Percentiles rank a stretch among this genome's conserved stretches.
phyloP scores from a whole-genome alignment of 148 eudicot species.

The Amaranthus cruentus region DNA sequence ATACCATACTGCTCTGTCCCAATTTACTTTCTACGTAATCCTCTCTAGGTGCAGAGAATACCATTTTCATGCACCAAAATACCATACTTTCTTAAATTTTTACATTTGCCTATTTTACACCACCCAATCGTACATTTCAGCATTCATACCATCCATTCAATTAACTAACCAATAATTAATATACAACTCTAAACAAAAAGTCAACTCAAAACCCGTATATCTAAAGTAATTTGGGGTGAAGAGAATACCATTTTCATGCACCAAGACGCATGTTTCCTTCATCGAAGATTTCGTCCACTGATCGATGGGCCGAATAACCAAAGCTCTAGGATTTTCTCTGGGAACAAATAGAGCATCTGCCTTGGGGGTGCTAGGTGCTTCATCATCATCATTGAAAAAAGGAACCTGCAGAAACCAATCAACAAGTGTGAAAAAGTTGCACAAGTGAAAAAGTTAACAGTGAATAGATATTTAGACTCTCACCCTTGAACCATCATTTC shows the following conservation, averaged over 20 bases:
- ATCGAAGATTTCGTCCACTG: constrained; percentile 58
- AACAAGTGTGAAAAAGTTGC: background rate
- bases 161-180: background rate
- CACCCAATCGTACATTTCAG: no score
- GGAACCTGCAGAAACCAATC: constrained; percentile 50
- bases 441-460: background rate
- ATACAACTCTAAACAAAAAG: background rate
- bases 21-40: no score
- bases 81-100: no score
- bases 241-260: constrained; percentile 60
- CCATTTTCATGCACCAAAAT: constrained; percentile 55
- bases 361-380: constrained; percentile 75
- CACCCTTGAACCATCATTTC: constrained; percentile 74
- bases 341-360: constrained; percentile 90
- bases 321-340: constrained; percentile 93
- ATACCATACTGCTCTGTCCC: no score
- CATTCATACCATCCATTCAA: background rate
- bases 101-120: no score
- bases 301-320: constrained; percentile 75
- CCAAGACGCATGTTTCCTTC: constrained; percentile 32
- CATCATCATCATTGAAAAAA: constrained; percentile 80
- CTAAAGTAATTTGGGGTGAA: background rate
- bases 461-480: constrained; percentile 2
- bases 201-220: background rate
- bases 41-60: constrained; percentile 16